Evolutionary conservation across 23 red algal species (phyloP).

Genomic region (Gracilaria vermiculophylla): DNA sequence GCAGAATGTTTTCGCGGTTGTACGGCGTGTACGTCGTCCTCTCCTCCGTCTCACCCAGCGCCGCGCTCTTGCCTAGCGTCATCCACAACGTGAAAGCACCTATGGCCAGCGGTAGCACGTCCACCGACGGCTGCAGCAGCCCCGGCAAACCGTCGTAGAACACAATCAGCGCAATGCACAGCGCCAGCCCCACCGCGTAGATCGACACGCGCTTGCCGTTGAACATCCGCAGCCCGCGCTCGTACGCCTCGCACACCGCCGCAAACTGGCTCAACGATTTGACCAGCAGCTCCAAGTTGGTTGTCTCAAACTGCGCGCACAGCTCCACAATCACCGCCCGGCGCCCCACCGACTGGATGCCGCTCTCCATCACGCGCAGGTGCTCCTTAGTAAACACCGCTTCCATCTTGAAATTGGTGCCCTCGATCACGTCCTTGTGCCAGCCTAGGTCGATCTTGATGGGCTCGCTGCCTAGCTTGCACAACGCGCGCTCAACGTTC

Average conservation of each 20-base stretch:
- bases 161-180: slow-evolving; percentile 13
- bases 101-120: slow-evolving; percentile 40
- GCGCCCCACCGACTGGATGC: background rate
- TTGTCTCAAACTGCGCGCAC: background rate
- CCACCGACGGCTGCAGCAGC: slow-evolving; percentile 4
- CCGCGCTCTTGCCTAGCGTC: slow-evolving; percentile 56
- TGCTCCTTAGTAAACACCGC: background rate
- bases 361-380: background rate
- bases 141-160: slow-evolving; percentile 18
- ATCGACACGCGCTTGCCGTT: slow-evolving; percentile 53
- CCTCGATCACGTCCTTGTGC: slow-evolving; percentile 40
- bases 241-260: slow-evolving; percentile 47
- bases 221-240: slow-evolving; percentile 31
- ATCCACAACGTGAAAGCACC: slow-evolving; percentile 60
- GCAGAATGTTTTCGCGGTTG: slow-evolving; percentile 24
- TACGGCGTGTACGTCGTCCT: background rate
- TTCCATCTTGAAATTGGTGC: slow-evolving; percentile 18
- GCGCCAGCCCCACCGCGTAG: slow-evolving; percentile 22
- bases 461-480: background rate
- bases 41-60: slow-evolving; percentile 57
- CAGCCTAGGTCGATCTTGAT: slow-evolving; percentile 26
- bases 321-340: slow-evolving; percentile 12
- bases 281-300: slow-evolving; percentile 16
- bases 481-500: slow-evolving; percentile 18
- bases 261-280: slow-evolving; percentile 45